Evolutionary conservation across 306 rosid genomes (phyloP), one percentile per base, ranked within the genome.

Genomic region (Psophocarpus tetragonolobus): DNA sequence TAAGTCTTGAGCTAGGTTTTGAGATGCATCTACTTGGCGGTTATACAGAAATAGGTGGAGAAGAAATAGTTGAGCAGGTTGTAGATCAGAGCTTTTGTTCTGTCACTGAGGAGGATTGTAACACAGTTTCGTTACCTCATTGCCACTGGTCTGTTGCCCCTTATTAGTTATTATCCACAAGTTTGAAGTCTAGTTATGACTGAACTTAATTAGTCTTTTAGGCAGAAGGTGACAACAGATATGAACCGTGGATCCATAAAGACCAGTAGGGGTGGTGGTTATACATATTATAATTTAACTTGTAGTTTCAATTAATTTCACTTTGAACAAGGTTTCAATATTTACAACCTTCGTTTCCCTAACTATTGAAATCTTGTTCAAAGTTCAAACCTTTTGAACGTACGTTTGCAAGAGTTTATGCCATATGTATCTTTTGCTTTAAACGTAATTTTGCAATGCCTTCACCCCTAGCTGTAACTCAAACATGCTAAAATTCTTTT

Each of bases 41-140:
- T 30, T 83, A 83, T 80, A 78, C 86, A 3, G 90, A 83, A 20
- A 70, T 87, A 51, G 88, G 87, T 6, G 88, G 88, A 35, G 91
- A 87, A 74, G 92, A 88, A 75, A 88, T 86, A 6, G 91, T 68
- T 35, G 81, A 79, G 33, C 77, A 73, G 63, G 75, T 69, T 65
- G 82, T 67, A 41, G 89, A 45, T 45, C 18, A 86, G 18, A 80
- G 85, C 72, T 87, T 76, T 35, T 70, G 73, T 69, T 77, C 76
- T 15, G 80, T 76, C 82, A 79, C 78, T 58, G 86, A 79, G 73
- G 97, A 88, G 42, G 93, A 90, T 78, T 87, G 79, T 30, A 87
- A 72, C 85, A 85, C 82, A 5, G 84, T 81, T 15, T 75, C 93
- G 36, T 83, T 85, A 41, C 76, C 88, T 69, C 65, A 11, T 36